Conservation (phyloP, 2,329 filamentous ascomycete genomes). For the Cercospora zeina region DNA sequence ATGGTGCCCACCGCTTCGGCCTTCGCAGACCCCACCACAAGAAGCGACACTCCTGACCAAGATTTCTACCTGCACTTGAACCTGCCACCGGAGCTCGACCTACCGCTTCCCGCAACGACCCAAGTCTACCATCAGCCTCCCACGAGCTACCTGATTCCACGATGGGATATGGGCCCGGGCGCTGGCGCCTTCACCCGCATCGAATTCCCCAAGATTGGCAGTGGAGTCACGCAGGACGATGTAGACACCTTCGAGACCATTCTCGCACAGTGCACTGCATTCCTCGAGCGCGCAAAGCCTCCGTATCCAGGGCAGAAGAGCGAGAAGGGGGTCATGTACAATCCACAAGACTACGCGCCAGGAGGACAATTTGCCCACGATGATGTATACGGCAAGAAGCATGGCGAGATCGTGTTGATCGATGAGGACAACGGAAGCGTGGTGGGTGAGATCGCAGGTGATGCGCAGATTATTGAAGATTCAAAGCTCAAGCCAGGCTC, state of each 20-base stretch:
- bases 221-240: slow-evolving; percentile 80
- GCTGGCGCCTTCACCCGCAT: slow-evolving; percentile 90
- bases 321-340: slow-evolving; percentile 58
- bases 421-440: slow-evolving; percentile 97
- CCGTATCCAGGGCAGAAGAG: slow-evolving; percentile 44
- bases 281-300: slow-evolving; percentile 78
- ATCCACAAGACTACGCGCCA: slow-evolving; percentile 75
- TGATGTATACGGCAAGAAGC: slow-evolving; percentile 39
- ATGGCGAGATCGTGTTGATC: slow-evolving; percentile 82
- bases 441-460: slow-evolving; percentile 84
- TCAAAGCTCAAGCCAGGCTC: slow-evolving; percentile 76
- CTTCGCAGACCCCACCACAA: slow-evolving; percentile 57
- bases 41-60: slow-evolving; percentile 64
- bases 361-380: slow-evolving; percentile 65
- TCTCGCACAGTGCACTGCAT: slow-evolving; percentile 94
- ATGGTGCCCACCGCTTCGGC: slow-evolving; percentile 92
- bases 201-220: slow-evolving; percentile 75
- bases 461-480: slow-evolving; percentile 77
- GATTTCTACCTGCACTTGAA: slow-evolving; percentile 98
- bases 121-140: slow-evolving; percentile 97
- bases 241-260: slow-evolving; percentile 97
- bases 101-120: slow-evolving; percentile 89
- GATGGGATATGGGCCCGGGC: slow-evolving; percentile 88
- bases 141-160: slow-evolving; percentile 86
- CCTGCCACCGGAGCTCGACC: slow-evolving; percentile 88